Base-by-base conservation (phyloP, 1,139 yeast genomes). In the Yamadazyma mexicana region DNA sequence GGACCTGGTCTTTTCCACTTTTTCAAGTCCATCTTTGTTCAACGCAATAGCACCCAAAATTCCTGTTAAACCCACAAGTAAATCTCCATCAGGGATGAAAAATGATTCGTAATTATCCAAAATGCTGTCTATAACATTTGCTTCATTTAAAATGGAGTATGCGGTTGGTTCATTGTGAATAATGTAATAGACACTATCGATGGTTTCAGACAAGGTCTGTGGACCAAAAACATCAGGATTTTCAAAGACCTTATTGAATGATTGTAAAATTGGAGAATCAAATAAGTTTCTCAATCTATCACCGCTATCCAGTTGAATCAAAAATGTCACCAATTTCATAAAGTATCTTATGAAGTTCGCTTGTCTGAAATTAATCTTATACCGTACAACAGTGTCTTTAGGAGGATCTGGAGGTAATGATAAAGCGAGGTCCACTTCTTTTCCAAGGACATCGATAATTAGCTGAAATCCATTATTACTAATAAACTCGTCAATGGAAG, bases 131-230 rank as follows among this genome's bases (percentile, higher is more conserved):
- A 89, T 77, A 1, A 87, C 79, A 1, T 80, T 77, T 0, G 95
- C 86, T 58, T 91, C 98, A 37, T 79, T 81, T 51, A 91, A 72
- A 35, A 91, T 84, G 2, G 87, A 75, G 54, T 77, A 89, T 3
- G 96, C 88, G 0, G 97, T 88, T 3, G 98, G 96, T 53, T 91
- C 98, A 49, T 86, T 87, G 56, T 91, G 94, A 35, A 91, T 80
- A 47, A 89, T 87, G 25, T 78, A 77, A 34, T 84, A 77, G 17
- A 89, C 74, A 16, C 84, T 77, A 48, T 81, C 86, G 28, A 91
- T 62, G 0, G 88, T 75, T 15, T 78, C 69, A 0, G 88, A 72
- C 15, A 87, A 61, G n/a, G 87, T 64, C 17, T 79, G 73, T 24
- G 82, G 79, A 0, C 96, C 96, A 65, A 89, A 87, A 0, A 77